Base-by-base conservation (phyloP, 2,329 filamentous ascomycete genomes). In the Colletotrichum echinochloae region DNA sequence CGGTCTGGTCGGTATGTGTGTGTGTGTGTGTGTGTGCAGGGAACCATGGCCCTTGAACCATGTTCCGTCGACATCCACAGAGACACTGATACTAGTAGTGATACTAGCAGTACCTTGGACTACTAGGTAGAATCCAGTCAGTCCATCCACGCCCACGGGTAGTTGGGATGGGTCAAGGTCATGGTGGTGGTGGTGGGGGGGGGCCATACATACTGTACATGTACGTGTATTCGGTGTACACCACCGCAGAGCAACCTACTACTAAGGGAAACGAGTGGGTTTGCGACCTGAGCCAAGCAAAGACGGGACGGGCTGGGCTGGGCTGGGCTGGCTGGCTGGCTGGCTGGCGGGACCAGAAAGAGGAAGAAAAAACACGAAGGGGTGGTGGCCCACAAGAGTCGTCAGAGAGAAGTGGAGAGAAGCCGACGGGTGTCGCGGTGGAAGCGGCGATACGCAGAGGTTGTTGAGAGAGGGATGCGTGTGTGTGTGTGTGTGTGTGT, bases 381-480 rank as follows among this genome's bases (percentile, higher is more conserved):
- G 41, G 41, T n/a, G 41, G 18, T 11, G 41, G 35, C 56, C 67
- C 67, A 70, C 67, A 61, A 16, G 44, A 48, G 49, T 57, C 57
- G 67, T 70, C 67, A 70, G 67, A 70, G 64, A 70, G 57, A 62
- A 70, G 67, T 66, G 64, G 67, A 70, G 64, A 20, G 46, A 61
- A 51, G 49, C 65, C 39, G 64, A 48, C 51, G 57, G 57, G 46
- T 70, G 67, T 37, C 28, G 63, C 11, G 46, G 46, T 62, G 60
- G 60, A 62, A 23, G 48, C 60, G 60, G 57, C 57, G 57, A 60
- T 60, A 60, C 49, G 57, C 28, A 48, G 41, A 18, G n/a, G 57
- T 35, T 37, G 49, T n/a, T 20, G 8, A 35, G 11, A 28, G 23
- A n/a, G n/a, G n/a, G n/a, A 30, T 11, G 28, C 35, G 51, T 54